A percentile compares a stretch with the other conserved stretches of the same genome.
These are phyloP conservation scores for Globisporangium nunn DNA, from an alignment of 352 stramenopile species.

Conservation along the genomic window DNA sequence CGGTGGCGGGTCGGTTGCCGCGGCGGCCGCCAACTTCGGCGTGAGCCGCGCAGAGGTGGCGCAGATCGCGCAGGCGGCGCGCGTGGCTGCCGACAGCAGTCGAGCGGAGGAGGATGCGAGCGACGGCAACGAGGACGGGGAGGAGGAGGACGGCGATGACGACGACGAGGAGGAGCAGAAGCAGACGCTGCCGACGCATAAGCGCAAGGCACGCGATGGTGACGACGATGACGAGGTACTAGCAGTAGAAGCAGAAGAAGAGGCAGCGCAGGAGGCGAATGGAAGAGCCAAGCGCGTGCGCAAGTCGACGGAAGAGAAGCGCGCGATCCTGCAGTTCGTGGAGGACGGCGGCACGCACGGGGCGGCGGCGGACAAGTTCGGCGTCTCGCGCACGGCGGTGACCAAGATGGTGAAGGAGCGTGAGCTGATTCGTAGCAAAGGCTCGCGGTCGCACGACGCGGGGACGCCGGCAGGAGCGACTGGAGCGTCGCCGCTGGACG, in stretches of 20 bases:
- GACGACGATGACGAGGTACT: neutral
- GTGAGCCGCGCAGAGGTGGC: constrained; percentile 21
- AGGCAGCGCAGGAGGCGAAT: constrained; percentile 1
- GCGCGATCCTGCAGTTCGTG: constrained; percentile 45
- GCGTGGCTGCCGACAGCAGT: neutral
- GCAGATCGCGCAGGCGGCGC: constrained; percentile 19
- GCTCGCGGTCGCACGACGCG: neutral
- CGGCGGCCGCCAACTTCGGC: constrained; percentile 20
- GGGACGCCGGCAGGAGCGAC: neutral
- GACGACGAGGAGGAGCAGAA: neutral
- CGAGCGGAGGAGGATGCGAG: constrained; percentile 2
- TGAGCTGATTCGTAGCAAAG: constrained; percentile 23
- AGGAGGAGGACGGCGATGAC: neutral
- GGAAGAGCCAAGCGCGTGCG: constrained; percentile 29
- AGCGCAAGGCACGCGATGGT: constrained; percentile 2
- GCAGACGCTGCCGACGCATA: constrained; percentile 1
- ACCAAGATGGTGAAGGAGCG: constrained; percentile 59
- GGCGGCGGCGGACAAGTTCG: constrained; percentile 45
- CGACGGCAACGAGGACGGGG: neutral
- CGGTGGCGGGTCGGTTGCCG: constrained; percentile 17
- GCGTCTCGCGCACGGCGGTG: constrained; percentile 42
- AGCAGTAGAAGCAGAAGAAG: neutral
- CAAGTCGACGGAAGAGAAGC: constrained; percentile 44
- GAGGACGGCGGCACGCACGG: constrained; percentile 40
- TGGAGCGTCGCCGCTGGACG: neutral